phyloP scores from a whole-genome alignment of 148 eudicot species.

The Bassia scoparia region DNA sequence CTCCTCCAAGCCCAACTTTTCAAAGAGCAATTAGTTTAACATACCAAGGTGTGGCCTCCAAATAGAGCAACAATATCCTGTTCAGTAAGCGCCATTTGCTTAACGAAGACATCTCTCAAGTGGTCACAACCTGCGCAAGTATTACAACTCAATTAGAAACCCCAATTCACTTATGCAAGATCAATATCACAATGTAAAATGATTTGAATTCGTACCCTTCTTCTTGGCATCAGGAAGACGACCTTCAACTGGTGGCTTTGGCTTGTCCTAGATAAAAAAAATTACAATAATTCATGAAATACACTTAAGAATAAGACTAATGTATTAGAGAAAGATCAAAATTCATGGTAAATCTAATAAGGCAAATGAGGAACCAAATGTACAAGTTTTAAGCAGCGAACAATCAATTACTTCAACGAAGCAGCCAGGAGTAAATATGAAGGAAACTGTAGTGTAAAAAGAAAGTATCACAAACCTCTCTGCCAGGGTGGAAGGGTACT shows the following conservation, averaged over 20 bases:
- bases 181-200: neutral
- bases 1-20: no score
- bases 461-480: conserved; percentile 46
- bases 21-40: no score
- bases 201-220: conserved; percentile 58
- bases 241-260: conserved; percentile 81
- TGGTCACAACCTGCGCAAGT: conserved; percentile 67
- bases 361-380: no score
- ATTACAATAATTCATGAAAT: neutral
- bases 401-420: neutral
- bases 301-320: no score
- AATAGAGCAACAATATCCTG: conserved; percentile 89
- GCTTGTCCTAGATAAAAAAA: conserved; percentile 55
- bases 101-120: conserved; percentile 71
- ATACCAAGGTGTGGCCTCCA: conserved; percentile 92
- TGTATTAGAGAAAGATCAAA: no score
- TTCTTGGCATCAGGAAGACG: conserved; percentile 96
- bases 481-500: conserved; percentile 93
- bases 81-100: conserved; percentile 85
- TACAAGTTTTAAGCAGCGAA: no score
- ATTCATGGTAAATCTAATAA: no score
- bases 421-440: neutral
- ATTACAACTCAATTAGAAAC: conserved; percentile 2
- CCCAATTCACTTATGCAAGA: neutral
- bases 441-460: neutral